Percentiles rank a stretch among this genome's conserved stretches.
These are phyloP conservation scores for Trichoderma semiorbis DNA, from an alignment of 2,329 filamentous ascomycete genomes.

Conservation along the genomic window DNA sequence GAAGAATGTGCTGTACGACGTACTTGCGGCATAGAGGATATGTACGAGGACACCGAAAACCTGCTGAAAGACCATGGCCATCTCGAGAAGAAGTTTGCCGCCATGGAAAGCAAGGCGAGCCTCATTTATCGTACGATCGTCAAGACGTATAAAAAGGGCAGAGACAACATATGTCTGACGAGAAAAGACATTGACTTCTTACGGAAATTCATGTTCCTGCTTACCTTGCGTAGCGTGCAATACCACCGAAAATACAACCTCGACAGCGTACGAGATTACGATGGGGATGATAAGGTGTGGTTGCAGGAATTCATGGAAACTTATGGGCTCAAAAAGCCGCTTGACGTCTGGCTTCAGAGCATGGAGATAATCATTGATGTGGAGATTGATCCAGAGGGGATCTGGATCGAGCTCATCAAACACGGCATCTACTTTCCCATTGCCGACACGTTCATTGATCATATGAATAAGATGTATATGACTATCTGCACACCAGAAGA, in stretches of 20 bases:
- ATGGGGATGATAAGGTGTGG: neutral
- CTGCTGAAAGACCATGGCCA: neutral
- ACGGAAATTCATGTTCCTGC: constrained; percentile 3
- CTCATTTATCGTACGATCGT: neutral
- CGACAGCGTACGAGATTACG: neutral
- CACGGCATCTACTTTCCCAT: neutral
- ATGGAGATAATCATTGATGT: neutral
- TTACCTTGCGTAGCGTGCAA: neutral
- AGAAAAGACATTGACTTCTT: neutral
- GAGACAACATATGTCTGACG: neutral
- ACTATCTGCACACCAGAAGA: neutral
- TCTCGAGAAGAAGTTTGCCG: neutral
- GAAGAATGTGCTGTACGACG: neutral
- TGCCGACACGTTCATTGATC: neutral
- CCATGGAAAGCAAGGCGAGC: neutral
- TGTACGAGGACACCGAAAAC: neutral
- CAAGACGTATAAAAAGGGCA: neutral
- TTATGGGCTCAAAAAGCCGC: neutral
- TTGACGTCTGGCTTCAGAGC: neutral
- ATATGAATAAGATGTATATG: neutral
- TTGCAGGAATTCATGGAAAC: neutral
- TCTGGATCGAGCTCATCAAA: neutral
- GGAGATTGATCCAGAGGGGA: neutral
- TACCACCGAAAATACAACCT: neutral
- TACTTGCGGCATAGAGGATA: neutral